phyloP scores from a whole-genome alignment of 2,329 filamentous ascomycete species.

The Aspergillus sp. region DNA sequence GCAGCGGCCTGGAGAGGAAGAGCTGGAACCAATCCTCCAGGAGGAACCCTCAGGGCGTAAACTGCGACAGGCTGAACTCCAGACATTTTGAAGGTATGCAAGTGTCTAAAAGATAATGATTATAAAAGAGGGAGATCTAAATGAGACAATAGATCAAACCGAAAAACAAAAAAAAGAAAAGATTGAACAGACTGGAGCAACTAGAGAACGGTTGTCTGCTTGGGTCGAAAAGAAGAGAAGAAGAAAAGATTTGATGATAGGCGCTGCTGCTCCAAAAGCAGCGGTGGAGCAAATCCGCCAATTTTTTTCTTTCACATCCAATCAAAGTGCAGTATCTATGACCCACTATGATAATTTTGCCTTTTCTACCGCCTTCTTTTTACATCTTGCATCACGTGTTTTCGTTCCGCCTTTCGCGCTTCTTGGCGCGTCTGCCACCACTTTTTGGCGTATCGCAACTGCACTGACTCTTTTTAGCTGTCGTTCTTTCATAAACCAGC shows the following conservation, averaged over 20 bases:
- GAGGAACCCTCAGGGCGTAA: constrained; percentile 87
- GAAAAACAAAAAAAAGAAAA: constrained; percentile 1
- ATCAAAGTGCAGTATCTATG: no score
- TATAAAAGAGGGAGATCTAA: constrained; percentile 4
- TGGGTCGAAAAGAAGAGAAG: not conserved
- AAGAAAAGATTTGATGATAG: not conserved
- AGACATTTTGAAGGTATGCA: constrained; percentile 35
- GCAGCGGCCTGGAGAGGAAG: constrained; percentile 68
- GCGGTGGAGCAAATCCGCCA: no score
- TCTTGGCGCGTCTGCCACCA: no score
- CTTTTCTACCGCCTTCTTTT: not conserved
- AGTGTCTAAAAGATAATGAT: not conserved
- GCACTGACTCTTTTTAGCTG: not conserved
- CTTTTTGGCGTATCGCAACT: not conserved
- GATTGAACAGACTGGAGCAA: not conserved
- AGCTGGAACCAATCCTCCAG: constrained; percentile 78
- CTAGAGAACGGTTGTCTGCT: not conserved
- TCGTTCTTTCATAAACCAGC: not conserved
- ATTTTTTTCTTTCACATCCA: no score
- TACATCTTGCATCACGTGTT: not conserved
- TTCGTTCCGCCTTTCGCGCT: not conserved
- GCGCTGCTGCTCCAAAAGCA: not conserved
- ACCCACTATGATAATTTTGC: not conserved
- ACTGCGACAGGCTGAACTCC: constrained; percentile 64
- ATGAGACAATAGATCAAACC: not conserved